Conservation (phyloP, 768 basidiomycete genomes). For the Tulasnella calospora region DNA sequence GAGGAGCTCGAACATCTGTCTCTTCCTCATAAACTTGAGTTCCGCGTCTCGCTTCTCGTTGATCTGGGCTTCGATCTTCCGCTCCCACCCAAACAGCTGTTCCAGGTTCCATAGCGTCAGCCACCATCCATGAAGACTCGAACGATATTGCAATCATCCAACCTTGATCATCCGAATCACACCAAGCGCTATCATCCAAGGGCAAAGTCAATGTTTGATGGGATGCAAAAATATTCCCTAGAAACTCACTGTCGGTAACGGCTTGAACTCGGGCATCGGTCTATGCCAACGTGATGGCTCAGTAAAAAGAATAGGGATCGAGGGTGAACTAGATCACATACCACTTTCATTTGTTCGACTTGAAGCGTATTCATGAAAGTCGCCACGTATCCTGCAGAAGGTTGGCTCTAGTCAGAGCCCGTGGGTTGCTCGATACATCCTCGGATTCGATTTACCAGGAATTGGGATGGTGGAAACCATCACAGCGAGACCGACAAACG, state of each 20-base stretch:
- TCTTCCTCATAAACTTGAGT: slow-evolving; percentile 50
- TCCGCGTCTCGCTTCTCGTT: slow-evolving; percentile 58
- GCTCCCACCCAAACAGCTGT: slow-evolving; percentile 51
- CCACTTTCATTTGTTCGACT: slow-evolving; percentile 48
- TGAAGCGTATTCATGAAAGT: slow-evolving; percentile 49
- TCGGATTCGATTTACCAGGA: slow-evolving; percentile 41
- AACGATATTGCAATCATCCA: not conserved
- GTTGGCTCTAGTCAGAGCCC: not conserved
- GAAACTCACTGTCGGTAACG: slow-evolving; percentile 52
- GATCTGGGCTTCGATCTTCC: slow-evolving; percentile 48
- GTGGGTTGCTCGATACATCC: not conserved
- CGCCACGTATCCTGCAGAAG: slow-evolving; percentile 38
- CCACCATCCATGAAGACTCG: no score
- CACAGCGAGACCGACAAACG: slow-evolving; percentile 53
- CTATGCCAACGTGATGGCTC: slow-evolving; percentile 29
- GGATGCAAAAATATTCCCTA: slow-evolving; percentile 25
- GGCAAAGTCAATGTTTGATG: not conserved
- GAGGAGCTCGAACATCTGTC: slow-evolving; percentile 48
- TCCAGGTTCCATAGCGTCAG: not conserved
- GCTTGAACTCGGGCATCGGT: slow-evolving; percentile 57
- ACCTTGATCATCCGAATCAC: slow-evolving; percentile 61
- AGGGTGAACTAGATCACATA: slow-evolving; percentile 27
- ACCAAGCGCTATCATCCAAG: slow-evolving; percentile 42
- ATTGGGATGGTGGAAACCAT: slow-evolving; percentile 54
- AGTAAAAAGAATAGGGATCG: not conserved